Conservation (phyloP, 768 basidiomycete genomes). For the Phlegmacium glaucopus region DNA sequence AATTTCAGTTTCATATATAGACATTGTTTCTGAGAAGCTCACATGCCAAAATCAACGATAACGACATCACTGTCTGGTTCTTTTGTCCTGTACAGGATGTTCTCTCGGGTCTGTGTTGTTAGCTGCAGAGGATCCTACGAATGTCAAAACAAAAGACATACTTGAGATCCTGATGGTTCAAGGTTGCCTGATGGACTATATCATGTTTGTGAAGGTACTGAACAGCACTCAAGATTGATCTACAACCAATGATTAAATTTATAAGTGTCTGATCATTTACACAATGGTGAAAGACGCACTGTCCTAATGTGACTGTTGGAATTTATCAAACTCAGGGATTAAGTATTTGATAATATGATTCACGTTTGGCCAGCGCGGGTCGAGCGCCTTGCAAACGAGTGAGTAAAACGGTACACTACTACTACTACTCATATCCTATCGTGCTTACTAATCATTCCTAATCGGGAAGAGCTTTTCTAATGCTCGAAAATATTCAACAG, state of each 20-base stretch:
- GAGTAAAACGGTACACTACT: too few species aligned
- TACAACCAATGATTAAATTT: conserved; percentile 28
- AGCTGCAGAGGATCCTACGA: not conserved
- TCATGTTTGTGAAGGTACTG: conserved; percentile 88
- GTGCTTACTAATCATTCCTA: too few species aligned
- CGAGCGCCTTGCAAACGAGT: too few species aligned
- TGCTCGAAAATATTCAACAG: too few species aligned
- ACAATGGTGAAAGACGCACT: conserved; percentile 40
- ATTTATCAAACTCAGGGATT: too few species aligned
- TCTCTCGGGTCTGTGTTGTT: conserved; percentile 73
- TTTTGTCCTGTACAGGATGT: conserved; percentile 86
- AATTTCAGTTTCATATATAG: not conserved
- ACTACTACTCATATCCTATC: too few species aligned
- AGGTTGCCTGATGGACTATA: conserved; percentile 96
- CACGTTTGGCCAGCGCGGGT: too few species aligned
- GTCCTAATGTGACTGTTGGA: too few species aligned
- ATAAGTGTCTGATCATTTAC: too few species aligned
- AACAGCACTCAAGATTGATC: conserved; percentile 82
- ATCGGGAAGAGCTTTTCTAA: too few species aligned
- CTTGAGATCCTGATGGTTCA: conserved; percentile 97
- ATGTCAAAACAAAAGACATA: conserved; percentile 25
- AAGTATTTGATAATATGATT: too few species aligned
- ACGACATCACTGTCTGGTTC: conserved; percentile 79
- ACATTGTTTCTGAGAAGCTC: conserved; percentile 21
- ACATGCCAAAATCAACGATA: conserved; percentile 98